Conservation (phyloP, 2,329 filamentous ascomycete genomes). For the Dothistroma pini region DNA sequence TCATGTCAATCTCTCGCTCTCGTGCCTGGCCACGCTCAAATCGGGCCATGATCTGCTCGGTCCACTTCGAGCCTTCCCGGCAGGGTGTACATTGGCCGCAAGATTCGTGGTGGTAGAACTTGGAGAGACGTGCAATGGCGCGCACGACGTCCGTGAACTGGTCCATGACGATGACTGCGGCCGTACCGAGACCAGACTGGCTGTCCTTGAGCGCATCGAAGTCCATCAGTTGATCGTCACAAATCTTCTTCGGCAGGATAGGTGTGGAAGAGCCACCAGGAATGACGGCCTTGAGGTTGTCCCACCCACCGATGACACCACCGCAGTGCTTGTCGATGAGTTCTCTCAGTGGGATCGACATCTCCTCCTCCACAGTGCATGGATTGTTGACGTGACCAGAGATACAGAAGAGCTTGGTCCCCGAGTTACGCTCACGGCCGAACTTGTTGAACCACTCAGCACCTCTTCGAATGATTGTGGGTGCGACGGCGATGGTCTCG, state of each 20-base stretch:
- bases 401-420: slow-evolving; percentile 98
- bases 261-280: slow-evolving; percentile 96
- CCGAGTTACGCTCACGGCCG: slow-evolving; percentile 91
- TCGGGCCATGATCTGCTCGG: slow-evolving; percentile 96
- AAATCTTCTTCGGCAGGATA: slow-evolving; percentile 83
- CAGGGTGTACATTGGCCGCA: slow-evolving; percentile 99
- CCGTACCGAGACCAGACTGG: slow-evolving; percentile 94
- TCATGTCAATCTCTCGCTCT: slow-evolving; percentile 95
- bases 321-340: slow-evolving; percentile 98
- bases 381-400: slow-evolving; percentile 99
- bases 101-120: slow-evolving; percentile 98
- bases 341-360: slow-evolving; percentile 94
- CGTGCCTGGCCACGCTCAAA: slow-evolving; percentile 89
- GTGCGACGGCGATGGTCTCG: slow-evolving; percentile 91
- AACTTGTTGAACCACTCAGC: slow-evolving; percentile 90
- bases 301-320: slow-evolving; percentile 94
- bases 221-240: slow-evolving; percentile 97
- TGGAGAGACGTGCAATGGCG: slow-evolving; percentile 84
- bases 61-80: slow-evolving; percentile 98
- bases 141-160: slow-evolving; percentile 95
- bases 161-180: slow-evolving; percentile 98
- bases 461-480: slow-evolving; percentile 91
- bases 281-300: slow-evolving; percentile 93
- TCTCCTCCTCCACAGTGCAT: slow-evolving; percentile 96
- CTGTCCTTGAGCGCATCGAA: slow-evolving; percentile 98